Percentiles rank a stretch among this genome's conserved stretches.
phyloP scores from a whole-genome alignment of 1,139 yeast species.

The Candida sanyaensis region DNA sequence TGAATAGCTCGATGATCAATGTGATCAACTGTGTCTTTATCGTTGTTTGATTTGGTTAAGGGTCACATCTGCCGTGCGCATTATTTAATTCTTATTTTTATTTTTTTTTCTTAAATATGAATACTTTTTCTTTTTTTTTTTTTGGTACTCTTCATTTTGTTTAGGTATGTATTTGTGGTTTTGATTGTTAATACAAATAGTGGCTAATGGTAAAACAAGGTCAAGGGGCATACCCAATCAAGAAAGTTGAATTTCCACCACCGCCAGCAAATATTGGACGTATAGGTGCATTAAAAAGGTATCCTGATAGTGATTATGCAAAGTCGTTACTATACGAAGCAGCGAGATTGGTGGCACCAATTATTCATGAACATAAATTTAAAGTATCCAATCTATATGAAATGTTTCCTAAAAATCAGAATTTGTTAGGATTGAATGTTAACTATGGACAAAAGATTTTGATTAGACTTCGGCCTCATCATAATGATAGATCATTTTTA shows the following conservation, averaged over 20 bases:
- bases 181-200: too few relatives aligned
- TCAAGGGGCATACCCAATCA: conserved; percentile 10
- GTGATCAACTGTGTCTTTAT: too few relatives aligned
- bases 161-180: not conserved
- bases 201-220: conserved; percentile 18
- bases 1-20: not conserved
- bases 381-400: conserved; percentile 74
- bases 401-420: conserved; percentile 74
- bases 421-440: conserved; percentile 81
- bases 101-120: too few relatives aligned
- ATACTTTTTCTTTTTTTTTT: not conserved
- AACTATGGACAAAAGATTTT: conserved; percentile 78
- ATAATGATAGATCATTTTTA: conserved; percentile 57
- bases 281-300: conserved; percentile 59
- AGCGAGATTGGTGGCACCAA: conserved; percentile 66
- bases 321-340: conserved; percentile 58
- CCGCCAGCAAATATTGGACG: conserved; percentile 52
- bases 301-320: conserved; percentile 58
- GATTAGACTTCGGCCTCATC: conserved; percentile 65
- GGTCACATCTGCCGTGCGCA: not conserved
- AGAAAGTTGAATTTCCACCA: conserved; percentile 23
- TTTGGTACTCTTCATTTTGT: not conserved
- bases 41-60: not conserved
- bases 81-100: not conserved
- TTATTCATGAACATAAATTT: conserved; percentile 69